A percentile compares a stretch with the other conserved stretches of the same genome.
These are phyloP conservation scores for Penicillium cataractarum DNA, from an alignment of 495 filamentous ascomycete genomes.

Conservation along the genomic window DNA sequence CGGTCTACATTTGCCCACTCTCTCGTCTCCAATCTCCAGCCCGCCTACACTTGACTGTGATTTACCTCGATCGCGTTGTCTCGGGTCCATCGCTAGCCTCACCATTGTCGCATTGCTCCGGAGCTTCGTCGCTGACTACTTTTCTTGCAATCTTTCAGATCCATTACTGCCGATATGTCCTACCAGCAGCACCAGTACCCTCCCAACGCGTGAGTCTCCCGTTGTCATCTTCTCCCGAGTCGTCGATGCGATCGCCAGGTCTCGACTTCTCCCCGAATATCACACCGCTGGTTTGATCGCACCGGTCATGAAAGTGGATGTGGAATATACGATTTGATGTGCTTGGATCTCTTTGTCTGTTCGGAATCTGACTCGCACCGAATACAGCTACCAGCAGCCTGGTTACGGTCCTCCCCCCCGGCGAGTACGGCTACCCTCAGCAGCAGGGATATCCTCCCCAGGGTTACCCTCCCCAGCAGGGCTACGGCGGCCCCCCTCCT, in stretches of 20 bases:
- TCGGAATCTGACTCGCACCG: not conserved
- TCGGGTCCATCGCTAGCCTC: not conserved
- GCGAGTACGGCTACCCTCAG: slow-evolving; percentile 17
- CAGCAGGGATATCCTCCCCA: slow-evolving; percentile 21
- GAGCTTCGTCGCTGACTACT: slow-evolving; percentile 12
- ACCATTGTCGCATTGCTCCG: not conserved
- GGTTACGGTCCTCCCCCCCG: slow-evolving; percentile 10
- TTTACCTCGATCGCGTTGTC: slow-evolving; percentile 1
- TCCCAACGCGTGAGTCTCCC: slow-evolving; percentile 19
- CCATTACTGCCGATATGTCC: slow-evolving; percentile 39
- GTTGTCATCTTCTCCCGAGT: not conserved
- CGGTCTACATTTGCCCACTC: not conserved
- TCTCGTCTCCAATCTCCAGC: not conserved
- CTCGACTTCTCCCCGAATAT: not conserved
- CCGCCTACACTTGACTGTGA: not conserved
- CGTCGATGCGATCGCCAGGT: not conserved
- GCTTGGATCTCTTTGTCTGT: not conserved
- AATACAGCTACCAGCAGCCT: slow-evolving; percentile 17
- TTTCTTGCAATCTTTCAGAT: slow-evolving; percentile 5
- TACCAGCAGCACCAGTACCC: slow-evolving; percentile 42
- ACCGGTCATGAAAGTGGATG: not conserved
- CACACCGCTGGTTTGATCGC: not conserved
- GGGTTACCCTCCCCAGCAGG: slow-evolving; percentile 16
- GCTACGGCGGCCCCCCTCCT: slow-evolving; percentile 24
- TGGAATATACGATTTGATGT: not conserved